Conservation (phyloP, 768 basidiomycete species). For the Cyclocybe aegerita region DNA sequence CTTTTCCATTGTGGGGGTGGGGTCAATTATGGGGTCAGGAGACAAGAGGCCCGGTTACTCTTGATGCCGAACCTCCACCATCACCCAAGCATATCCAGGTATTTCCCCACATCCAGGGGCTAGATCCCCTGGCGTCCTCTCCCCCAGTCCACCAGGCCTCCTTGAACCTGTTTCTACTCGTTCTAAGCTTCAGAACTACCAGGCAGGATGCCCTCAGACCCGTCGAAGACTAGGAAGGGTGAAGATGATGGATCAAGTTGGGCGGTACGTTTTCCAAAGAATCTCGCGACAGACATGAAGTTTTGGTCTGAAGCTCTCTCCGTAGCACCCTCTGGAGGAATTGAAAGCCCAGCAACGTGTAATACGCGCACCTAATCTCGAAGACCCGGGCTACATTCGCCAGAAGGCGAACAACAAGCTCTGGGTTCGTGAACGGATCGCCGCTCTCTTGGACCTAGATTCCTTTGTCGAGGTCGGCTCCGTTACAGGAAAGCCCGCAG, state of each 20-base stretch:
- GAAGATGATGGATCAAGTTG: constrained; percentile 26
- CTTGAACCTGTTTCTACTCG: too few species aligned
- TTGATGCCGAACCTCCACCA: constrained; percentile 8
- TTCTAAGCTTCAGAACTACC: too few species aligned
- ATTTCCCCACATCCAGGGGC: neutral
- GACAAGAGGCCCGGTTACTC: constrained; percentile 9
- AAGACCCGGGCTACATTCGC: constrained; percentile 37
- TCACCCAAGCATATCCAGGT: neutral
- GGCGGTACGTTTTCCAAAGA: constrained; percentile 22
- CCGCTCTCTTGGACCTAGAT: constrained; percentile 28
- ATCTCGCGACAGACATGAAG: neutral
- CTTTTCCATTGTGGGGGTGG: neutral
- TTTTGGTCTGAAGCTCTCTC: neutral
- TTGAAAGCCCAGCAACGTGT: constrained; percentile 30
- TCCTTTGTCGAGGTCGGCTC: constrained; percentile 37
- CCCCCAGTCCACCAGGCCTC: neutral
- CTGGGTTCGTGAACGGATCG: constrained; percentile 40
- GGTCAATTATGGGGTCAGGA: neutral
- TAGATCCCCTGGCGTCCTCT: neutral
- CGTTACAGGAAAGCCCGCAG: constrained; percentile 32
- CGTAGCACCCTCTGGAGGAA: constrained; percentile 28
- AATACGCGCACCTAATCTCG: constrained; percentile 29
- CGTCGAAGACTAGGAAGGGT: neutral
- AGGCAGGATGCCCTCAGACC: constrained; percentile 19
- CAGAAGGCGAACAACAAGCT: constrained; percentile 38